phyloP scores from a whole-genome alignment of 176 grass and related monocot genomes.

The Avena eriantha region DNA sequence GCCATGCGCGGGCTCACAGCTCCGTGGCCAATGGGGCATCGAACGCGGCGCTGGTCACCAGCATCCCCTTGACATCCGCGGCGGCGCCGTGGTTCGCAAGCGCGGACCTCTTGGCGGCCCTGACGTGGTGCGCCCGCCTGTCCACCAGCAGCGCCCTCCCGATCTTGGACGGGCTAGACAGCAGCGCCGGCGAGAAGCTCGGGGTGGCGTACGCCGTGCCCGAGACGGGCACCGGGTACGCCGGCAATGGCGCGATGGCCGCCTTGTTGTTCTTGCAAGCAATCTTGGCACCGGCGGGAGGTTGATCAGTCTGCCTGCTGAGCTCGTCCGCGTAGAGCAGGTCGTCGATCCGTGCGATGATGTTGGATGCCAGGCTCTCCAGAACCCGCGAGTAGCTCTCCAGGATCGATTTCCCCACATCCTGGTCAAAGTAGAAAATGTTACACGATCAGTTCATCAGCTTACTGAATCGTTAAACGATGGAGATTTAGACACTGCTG shows the following conservation, averaged over 20 bases:
- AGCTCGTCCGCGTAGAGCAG: constrained; percentile 64
- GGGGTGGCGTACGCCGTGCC: constrained; percentile 62
- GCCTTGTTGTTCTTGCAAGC: constrained; percentile 27
- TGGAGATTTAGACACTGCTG: background rate
- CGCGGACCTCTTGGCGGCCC: constrained; percentile 30
- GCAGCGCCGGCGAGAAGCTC: constrained; percentile 58
- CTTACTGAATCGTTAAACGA: background rate
- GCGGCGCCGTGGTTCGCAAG: background rate
- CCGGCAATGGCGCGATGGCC: background rate
- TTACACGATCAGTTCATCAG: background rate
- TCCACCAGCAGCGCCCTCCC: constrained; percentile 63
- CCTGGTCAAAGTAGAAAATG: constrained; percentile 39
- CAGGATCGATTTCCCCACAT: constrained; percentile 77
- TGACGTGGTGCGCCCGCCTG: constrained; percentile 47
- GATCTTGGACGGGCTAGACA: constrained; percentile 61
- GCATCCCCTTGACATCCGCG: constrained; percentile 41
- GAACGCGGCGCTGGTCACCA: constrained; percentile 23
- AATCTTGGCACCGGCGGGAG: background rate
- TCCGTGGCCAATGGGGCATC: constrained; percentile 24
- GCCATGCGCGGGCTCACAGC: constrained; percentile 17
- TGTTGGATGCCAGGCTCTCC: constrained; percentile 83
- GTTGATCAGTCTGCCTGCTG: constrained; percentile 51
- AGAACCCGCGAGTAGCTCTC: constrained; percentile 84
- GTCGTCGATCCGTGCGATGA: constrained; percentile 75
- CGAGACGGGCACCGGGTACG: constrained; percentile 54